Evolutionary conservation across 2,329 filamentous ascomycete genomes (phyloP), one percentile per base, ranked within the genome.

Genomic region (Aureobasidium sp.): DNA sequence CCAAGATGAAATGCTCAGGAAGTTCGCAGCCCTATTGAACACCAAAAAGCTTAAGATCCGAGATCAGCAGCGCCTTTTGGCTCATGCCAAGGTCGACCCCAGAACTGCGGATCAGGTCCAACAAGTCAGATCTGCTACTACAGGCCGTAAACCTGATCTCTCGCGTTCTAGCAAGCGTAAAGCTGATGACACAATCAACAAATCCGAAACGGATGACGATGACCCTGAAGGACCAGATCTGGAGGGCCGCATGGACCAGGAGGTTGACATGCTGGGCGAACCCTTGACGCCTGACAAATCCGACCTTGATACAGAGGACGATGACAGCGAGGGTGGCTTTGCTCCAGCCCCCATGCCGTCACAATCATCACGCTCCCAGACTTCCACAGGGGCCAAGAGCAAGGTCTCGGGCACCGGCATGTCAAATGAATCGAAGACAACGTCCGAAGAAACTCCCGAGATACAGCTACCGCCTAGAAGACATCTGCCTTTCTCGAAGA

Each of bases 21-120:
- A 88, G 64, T 88, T 88, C 60, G 77, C 80, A 52, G 74, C 79
- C 53, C 71, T 91, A 2, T 71, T 90, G 1, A 90, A 90, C 60
- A 80, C 85, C 65, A 91, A 91, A 71, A 90, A 90, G 68, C 72
- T 84, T 49, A 90, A 87, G 68, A 90, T 90, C 45, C 72, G 86
- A 38, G 79, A 89, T 61, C 85, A 89, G 68, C 82, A 86, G 61
- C 76, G 79, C 34, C 68, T 86, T 17, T 68, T 89, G 21, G 72
- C 74, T 14, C 69, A 71, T 25, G 78, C 79, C 63, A 80, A 82
- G 49, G 71, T 88, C 35, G 80, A 82, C 45, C 78, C 83, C n/a
- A 41, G 44, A 32, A 49, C 44, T 17, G 55, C 55, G 42, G 37
- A 42, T 29, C 24, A 58, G 29, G 49, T 53, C 17, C 27, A 57